Conservation (phyloP, 2,329 filamentous ascomycete genomes). For the Pseudogymnoascus pannorum region DNA sequence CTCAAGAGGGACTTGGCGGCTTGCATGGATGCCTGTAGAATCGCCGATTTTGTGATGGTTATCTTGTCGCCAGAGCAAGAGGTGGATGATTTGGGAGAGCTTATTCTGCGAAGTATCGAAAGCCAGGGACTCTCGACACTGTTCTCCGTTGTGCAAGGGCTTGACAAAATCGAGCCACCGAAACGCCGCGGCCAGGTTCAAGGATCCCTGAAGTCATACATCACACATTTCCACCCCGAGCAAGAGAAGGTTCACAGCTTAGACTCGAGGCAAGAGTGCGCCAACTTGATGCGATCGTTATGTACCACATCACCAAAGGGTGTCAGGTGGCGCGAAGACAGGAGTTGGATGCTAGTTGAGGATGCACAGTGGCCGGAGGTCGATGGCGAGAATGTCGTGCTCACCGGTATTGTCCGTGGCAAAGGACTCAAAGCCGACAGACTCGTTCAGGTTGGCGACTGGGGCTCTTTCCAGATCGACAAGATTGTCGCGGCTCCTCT, state of each 20-base stretch:
- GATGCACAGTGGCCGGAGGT: constrained; percentile 63
- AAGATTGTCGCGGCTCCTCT: constrained; percentile 76
- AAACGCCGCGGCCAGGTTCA: constrained; percentile 73
- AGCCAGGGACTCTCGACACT: constrained; percentile 91
- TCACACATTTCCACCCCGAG: constrained; percentile 88
- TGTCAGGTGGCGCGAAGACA: constrained; percentile 88
- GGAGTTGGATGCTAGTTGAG: constrained; percentile 92
- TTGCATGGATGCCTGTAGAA: constrained; percentile 76
- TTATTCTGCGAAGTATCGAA: constrained; percentile 79
- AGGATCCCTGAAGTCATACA: constrained; percentile 81
- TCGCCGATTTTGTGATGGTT: constrained; percentile 87
- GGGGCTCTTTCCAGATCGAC: constrained; percentile 88
- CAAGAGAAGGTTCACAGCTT: constrained; percentile 87
- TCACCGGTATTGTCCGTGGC: constrained; percentile 82
- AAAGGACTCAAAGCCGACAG: constrained; percentile 83
- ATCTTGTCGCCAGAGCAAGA: constrained; percentile 76
- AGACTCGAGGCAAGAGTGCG: constrained; percentile 81
- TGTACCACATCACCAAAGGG: constrained; percentile 92
- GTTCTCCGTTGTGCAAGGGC: constrained; percentile 73
- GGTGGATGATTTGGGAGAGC: constrained; percentile 76
- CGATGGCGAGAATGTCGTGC: constrained; percentile 54
- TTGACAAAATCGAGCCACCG: constrained; percentile 69
- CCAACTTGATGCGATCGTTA: constrained; percentile 82
- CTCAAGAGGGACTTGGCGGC: constrained; percentile 65
- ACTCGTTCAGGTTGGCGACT: constrained; percentile 84